Evolutionary conservation across 176 grass and related monocot species (phyloP).

Genomic region (Saccharum officinarum): DNA sequence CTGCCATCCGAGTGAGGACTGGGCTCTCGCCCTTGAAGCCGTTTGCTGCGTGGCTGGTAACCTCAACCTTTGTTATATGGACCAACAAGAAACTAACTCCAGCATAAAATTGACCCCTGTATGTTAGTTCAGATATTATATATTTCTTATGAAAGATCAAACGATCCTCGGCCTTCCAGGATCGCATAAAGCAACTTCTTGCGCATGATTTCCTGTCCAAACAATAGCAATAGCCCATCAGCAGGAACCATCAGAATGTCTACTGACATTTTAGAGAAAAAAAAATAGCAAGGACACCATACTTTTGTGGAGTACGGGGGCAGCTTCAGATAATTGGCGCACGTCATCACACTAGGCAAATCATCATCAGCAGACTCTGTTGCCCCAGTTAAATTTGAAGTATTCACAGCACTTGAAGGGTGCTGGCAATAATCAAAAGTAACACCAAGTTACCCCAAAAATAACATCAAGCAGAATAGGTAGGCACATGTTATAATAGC

Average conservation of each 20-base stretch:
- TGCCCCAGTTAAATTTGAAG: slow-evolving; percentile 52
- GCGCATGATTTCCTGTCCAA: slow-evolving; percentile 75
- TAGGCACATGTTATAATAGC: not conserved
- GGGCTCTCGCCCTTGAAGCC: slow-evolving; percentile 3
- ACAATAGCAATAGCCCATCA: slow-evolving; percentile 11
- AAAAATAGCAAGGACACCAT: not conserved
- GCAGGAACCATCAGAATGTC: not conserved
- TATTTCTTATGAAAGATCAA: slow-evolving; percentile 78
- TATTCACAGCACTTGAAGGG: slow-evolving; percentile 52
- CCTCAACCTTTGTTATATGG: slow-evolving; percentile 42
- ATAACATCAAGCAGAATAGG: not conserved
- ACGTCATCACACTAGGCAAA: slow-evolving; percentile 95
- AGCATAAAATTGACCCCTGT: slow-evolving; percentile 44
- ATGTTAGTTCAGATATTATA: slow-evolving; percentile 37
- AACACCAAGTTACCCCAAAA: slow-evolving; percentile 23
- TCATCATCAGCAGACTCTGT: slow-evolving; percentile 73
- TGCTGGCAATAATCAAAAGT: slow-evolving; percentile 50
- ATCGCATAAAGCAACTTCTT: slow-evolving; percentile 90
- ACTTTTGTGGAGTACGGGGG: slow-evolving; percentile 89
- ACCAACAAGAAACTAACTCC: slow-evolving; percentile 36
- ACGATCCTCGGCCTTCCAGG: slow-evolving; percentile 88
- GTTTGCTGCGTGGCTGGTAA: slow-evolving; percentile 3
- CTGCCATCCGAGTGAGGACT: not conserved
- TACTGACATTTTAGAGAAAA: not conserved
- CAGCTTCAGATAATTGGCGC: slow-evolving; percentile 93